Evolutionary conservation across 805 yeast species (phyloP), one percentile per base, ranked within the genome.

Genomic region (Yarrowia sp.): DNA sequence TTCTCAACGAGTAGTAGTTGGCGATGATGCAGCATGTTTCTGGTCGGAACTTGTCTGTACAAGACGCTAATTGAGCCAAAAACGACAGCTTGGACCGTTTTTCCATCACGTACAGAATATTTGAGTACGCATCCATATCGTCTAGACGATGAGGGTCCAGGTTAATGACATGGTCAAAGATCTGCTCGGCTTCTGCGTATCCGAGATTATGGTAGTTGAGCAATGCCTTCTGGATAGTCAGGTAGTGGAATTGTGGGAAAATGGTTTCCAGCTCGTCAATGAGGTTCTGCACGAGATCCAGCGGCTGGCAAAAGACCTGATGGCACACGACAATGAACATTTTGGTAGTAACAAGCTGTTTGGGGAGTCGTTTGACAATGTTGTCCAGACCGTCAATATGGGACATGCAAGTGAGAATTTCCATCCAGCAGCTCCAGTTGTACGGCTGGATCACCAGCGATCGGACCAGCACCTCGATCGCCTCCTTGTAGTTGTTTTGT

Each of bases 21-120:
- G 98, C 99, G 26, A 92, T 81, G 24, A 95, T 88, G 71, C 97
- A 92, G 75, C 98, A 92, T 0, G 98, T 89, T 73, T 95, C 99
- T 0, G 98, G 92, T 62, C 97, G 81, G 73, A 90, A 90, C 71
- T 85, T 87, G 75, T 95, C 98, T 10, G 92, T 84, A 54, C 85
- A 85, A 0, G 89, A 82, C 0, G 96, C 90, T 72, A 87, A 83
- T 71, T 92, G 97, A 0, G 98, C 97, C 56, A 95, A 75, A 69
- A 83, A 90, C 22, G 97, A 87, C 26, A 95, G 79, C 73, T 95
- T 92, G 1, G 96, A 81, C 67, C 85, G 82, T 74, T 90, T 90
- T 71, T 92, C 97, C 89, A 91, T 90, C 41, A 95, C 98, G 72
- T 92, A 95, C 38, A 95, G 80, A 74, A 95, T 90, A 75, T 95